A percentile compares a stretch with the other conserved stretches of the same genome.
phyloP scores from a whole-genome alignment of 2,329 filamentous ascomycete species.

The Pyrenochaeta sp. region DNA sequence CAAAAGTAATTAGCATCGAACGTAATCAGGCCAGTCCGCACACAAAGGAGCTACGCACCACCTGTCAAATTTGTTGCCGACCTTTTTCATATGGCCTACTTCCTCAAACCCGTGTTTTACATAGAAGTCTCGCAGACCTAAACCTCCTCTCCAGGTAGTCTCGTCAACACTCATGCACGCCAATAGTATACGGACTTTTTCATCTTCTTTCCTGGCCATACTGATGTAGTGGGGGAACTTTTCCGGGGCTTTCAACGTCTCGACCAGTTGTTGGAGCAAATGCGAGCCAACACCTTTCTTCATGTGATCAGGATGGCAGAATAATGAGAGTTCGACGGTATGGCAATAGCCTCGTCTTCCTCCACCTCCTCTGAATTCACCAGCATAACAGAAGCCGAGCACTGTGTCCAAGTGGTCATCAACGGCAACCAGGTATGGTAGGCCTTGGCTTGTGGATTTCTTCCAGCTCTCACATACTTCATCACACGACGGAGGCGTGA shows the following conservation, averaged over 20 bases:
- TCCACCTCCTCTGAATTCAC: conserved; percentile 42
- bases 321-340: conserved; percentile 53
- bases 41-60: conserved; percentile 39
- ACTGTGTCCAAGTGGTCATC: conserved; percentile 29
- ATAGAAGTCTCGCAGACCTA: conserved; percentile 51
- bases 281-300: conserved; percentile 43
- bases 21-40: neutral
- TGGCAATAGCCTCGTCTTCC: conserved; percentile 49
- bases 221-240: conserved; percentile 19
- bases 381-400: conserved; percentile 48
- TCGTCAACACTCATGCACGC: conserved; percentile 42
- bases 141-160: conserved; percentile 38
- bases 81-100: conserved; percentile 48
- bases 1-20: conserved; percentile 6
- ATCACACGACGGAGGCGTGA: conserved; percentile 35
- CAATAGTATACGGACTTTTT: conserved; percentile 27
- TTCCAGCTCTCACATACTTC: conserved; percentile 41
- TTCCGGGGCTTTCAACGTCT: conserved; percentile 29
- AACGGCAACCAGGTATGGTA: conserved; percentile 52
- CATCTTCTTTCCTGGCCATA: conserved; percentile 18
- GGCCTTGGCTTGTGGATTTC: conserved; percentile 29
- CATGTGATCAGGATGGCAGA: conserved; percentile 48
- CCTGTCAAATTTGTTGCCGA: conserved; percentile 50
- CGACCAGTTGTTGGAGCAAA: conserved; percentile 42
- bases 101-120: conserved; percentile 50